Conservation (phyloP, 192 early-diverging fungal species). For the Coemansia javaensis region DNA sequence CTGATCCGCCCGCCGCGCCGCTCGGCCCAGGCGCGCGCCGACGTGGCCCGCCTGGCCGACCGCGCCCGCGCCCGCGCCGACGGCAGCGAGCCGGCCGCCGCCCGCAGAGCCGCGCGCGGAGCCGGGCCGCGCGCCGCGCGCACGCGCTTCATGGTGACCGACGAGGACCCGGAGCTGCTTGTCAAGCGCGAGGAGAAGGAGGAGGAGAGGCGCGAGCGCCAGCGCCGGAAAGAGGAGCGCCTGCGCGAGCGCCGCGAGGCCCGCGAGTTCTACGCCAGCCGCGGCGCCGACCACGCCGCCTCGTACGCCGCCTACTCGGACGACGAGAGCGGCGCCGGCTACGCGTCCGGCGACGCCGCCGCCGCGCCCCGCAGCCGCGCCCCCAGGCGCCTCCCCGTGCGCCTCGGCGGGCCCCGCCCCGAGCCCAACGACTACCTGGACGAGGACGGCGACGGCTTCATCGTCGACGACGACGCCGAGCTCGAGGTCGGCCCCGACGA, state of each 20-base stretch:
- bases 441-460: constrained; percentile 44
- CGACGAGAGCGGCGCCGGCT: constrained; percentile 13
- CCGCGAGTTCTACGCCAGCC: constrained; percentile 14
- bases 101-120: constrained; percentile 2
- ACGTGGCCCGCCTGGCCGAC: constrained; percentile 10
- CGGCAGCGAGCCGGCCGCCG: neutral
- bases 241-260: constrained; percentile 35
- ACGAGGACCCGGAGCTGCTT: constrained; percentile 34
- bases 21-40: constrained; percentile 23
- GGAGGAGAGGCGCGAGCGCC: constrained; percentile 37
- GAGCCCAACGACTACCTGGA: constrained; percentile 17
- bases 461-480: constrained; percentile 47
- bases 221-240: constrained; percentile 38
- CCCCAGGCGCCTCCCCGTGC: constrained; percentile 4
- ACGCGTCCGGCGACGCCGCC: constrained; percentile 3
- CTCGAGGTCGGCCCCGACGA: constrained; percentile 45
- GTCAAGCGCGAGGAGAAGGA: constrained; percentile 35
- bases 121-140: constrained; percentile 13
- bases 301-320: constrained; percentile 26
- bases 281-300: neutral
- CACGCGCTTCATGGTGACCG: constrained; percentile 39
- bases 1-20: constrained; percentile 20
- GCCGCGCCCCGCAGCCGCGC: constrained; percentile 4
- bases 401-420: constrained; percentile 1
- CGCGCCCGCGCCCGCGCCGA: constrained; percentile 1